Percentiles rank a stretch among this genome's conserved stretches.
Conservation (phyloP, 2,329 filamentous ascomycete species). For the Pseudogymnoascus sp. region DNA sequence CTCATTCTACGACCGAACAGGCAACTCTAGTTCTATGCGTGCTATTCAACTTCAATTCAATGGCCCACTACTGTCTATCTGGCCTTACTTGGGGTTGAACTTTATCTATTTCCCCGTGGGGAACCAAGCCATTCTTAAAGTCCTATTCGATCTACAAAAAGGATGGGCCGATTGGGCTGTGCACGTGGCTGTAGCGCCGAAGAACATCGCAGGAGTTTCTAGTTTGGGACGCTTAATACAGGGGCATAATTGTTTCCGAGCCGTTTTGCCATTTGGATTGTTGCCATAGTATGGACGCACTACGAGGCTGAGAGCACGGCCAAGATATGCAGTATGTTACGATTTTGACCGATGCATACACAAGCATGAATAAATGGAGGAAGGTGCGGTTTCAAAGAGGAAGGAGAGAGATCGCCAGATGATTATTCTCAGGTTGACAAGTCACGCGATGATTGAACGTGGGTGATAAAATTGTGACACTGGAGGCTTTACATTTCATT, state of each 20-base stretch:
- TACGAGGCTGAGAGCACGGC: not conserved
- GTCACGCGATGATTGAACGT: not conserved
- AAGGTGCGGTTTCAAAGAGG: conserved; percentile 1
- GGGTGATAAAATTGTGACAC: not conserved
- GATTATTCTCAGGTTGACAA: not conserved
- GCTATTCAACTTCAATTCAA: not conserved
- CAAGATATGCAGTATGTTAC: not conserved
- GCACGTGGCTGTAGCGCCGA: not conserved
- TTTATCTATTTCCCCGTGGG: not conserved
- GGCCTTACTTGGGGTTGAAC: not conserved
- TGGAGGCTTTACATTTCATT: not conserved
- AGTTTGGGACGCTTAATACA: not conserved
- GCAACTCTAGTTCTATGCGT: not conserved
- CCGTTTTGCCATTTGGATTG: not conserved
- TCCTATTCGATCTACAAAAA: not conserved
- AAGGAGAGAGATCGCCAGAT: not conserved
- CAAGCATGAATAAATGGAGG: not conserved
- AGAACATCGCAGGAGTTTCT: not conserved
- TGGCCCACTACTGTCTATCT: not conserved
- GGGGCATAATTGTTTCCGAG: not conserved
- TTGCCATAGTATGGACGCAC: not conserved
- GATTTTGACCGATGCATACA: not conserved
- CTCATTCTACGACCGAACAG: not conserved
- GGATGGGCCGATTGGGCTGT: not conserved
- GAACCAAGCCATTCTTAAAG: not conserved